These are phyloP conservation scores for Trametes cubensis DNA, from an alignment of 768 basidiomycete genomes.

Conservation along the genomic window DNA sequence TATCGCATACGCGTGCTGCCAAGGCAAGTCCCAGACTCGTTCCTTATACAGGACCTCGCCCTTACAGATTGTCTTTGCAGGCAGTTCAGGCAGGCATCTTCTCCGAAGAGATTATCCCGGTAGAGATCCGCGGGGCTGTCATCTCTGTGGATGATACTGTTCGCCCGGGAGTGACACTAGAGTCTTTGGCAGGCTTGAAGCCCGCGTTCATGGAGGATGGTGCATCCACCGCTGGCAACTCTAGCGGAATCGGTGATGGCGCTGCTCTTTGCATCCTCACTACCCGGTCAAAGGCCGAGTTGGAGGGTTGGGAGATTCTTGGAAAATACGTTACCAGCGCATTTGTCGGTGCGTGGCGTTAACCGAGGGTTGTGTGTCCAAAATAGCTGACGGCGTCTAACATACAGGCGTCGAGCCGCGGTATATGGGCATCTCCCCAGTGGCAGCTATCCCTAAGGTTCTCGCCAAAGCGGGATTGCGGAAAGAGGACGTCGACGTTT, in stretches of 20 bases:
- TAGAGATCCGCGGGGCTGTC: conserved; percentile 69
- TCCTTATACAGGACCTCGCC: not conserved
- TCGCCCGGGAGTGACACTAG: conserved; percentile 76
- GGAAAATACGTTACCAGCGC: conserved; percentile 82
- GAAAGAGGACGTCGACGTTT: conserved; percentile 76
- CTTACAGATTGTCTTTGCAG: not conserved
- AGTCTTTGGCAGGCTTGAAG: conserved; percentile 77
- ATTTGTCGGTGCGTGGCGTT: conserved; percentile 64
- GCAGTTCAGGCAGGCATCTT: conserved; percentile 74
- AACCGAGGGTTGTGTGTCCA: not conserved
- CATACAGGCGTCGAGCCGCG: conserved; percentile 68
- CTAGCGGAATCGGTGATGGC: conserved; percentile 90
- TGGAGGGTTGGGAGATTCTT: conserved; percentile 75
- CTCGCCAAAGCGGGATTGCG: conserved; percentile 61
- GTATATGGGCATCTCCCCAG: conserved; percentile 78
- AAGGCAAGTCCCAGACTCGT: conserved; percentile 43
- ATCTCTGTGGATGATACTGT: conserved; percentile 86
- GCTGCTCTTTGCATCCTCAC: conserved; percentile 85
- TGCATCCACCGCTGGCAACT: conserved; percentile 76
- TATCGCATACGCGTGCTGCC: conserved; percentile 82
- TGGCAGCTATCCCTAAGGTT: conserved; percentile 71
- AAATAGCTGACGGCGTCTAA: not conserved
- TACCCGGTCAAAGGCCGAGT: conserved; percentile 74
- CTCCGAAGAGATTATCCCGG: conserved; percentile 85
- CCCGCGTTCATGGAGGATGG: conserved; percentile 88